Conservation (phyloP, 768 basidiomycete species). For the Infundibulicybe gibba region DNA sequence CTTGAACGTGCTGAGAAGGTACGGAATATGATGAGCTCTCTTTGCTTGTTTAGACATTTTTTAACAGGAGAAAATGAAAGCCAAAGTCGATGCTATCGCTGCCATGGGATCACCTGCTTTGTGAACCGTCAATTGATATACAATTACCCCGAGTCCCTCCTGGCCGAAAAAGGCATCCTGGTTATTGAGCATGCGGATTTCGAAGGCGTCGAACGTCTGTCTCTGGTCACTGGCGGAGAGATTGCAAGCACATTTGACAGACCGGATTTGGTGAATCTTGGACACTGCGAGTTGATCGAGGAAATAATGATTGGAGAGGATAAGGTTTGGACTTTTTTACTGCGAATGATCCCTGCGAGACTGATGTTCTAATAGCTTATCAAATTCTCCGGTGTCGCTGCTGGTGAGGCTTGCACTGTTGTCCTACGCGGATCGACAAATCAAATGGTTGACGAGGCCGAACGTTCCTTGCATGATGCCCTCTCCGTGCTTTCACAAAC, state of each 20-base stretch:
- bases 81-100: conserved; percentile 93
- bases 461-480: conserved; percentile 95
- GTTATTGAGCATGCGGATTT: conserved; percentile 99
- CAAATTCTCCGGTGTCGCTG: conserved; percentile 99
- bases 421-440: conserved; percentile 96
- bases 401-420: conserved; percentile 96
- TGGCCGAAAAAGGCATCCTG: conserved; percentile 95
- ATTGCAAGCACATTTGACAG: conserved; percentile 94
- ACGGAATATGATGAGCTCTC: conserved; percentile 14
- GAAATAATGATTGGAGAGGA: conserved; percentile 99
- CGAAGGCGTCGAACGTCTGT: conserved; percentile 94
- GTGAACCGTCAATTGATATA: conserved; percentile 98
- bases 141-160: conserved; percentile 96
- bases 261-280: conserved; percentile 90
- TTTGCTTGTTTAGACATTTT: not conserved
- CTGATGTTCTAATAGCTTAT: conserved; percentile 62
- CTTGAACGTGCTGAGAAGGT: conserved; percentile 94
- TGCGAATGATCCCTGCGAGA: not conserved
- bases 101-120: conserved; percentile 95
- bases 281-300: conserved; percentile 91
- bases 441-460: conserved; percentile 99
- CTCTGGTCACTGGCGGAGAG: conserved; percentile 96
- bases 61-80: conserved; percentile 96
- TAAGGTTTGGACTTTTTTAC: conserved; percentile 53
- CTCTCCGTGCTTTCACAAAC: conserved; percentile 97